These are phyloP conservation scores for Nakazawaea peltata DNA, from an alignment of 805 yeast species.

Conservation along the genomic window DNA sequence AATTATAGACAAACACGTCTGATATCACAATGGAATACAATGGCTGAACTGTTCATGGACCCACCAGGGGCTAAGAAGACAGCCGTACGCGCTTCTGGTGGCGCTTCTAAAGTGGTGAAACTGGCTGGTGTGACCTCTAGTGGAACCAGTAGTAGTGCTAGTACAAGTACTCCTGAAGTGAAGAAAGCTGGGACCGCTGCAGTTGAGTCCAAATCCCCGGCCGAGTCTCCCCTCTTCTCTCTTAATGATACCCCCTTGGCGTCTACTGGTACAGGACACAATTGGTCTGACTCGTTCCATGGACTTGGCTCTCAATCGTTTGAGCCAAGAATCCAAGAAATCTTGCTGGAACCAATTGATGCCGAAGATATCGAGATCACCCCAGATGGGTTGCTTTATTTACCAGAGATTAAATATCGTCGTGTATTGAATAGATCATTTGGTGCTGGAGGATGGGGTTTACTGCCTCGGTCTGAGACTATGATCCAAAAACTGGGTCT, in stretches of 20 bases:
- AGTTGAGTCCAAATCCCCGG: too few species aligned
- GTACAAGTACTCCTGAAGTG: background rate
- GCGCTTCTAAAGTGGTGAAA: too few species aligned
- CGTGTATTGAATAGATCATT: slow-evolving; percentile 83
- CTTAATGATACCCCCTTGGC: background rate
- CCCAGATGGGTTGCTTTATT: slow-evolving; percentile 86
- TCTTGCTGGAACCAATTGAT: slow-evolving; percentile 55
- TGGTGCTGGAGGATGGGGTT: slow-evolving; percentile 99
- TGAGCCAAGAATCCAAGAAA: slow-evolving; percentile 45
- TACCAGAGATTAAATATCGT: slow-evolving; percentile 94
- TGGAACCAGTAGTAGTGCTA: background rate
- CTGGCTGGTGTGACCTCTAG: too few species aligned
- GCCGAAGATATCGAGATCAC: slow-evolving; percentile 82
- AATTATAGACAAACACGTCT: too few species aligned
- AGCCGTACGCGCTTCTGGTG: too few species aligned
- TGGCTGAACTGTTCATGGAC: slow-evolving; percentile 23
- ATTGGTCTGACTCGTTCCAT: slow-evolving; percentile 85
- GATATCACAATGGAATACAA: slow-evolving; percentile 17
- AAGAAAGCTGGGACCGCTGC: background rate
- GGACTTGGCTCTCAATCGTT: slow-evolving; percentile 84
- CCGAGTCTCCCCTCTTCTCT: background rate
- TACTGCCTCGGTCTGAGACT: slow-evolving; percentile 88
- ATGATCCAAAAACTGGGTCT: slow-evolving; percentile 53
- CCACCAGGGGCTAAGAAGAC: slow-evolving; percentile 4
- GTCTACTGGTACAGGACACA: slow-evolving; percentile 15